Conservation (phyloP, 345 rosid species). For the Cardiospermum halicacabum region DNA sequence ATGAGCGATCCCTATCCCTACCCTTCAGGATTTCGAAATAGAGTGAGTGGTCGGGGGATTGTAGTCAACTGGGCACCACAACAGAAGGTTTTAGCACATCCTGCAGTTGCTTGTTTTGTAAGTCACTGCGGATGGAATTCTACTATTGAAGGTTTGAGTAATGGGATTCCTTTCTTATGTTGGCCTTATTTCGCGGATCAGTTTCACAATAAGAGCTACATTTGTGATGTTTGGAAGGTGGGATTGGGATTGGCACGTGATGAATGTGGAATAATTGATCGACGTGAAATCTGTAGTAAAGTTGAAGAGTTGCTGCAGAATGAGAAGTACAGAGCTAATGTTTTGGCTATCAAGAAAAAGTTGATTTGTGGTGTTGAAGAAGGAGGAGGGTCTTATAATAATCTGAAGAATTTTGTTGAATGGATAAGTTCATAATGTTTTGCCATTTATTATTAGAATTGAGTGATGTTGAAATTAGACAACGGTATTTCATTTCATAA, state of each 20-base stretch:
- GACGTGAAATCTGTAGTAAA: conserved; percentile 33
- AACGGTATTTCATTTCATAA: too few relatives aligned
- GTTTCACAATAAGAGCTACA: conserved; percentile 31
- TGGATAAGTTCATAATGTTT: conserved; percentile 21
- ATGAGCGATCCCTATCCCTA: background rate
- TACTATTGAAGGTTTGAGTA: conserved; percentile 43
- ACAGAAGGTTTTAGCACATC: conserved; percentile 24
- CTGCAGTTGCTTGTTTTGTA: conserved; percentile 37
- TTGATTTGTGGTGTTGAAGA: conserved; percentile 10
- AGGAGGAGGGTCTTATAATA: conserved; percentile 26
- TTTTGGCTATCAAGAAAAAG: conserved; percentile 23
- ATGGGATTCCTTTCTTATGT: conserved; percentile 50
- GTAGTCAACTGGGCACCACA: conserved; percentile 43
- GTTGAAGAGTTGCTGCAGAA: conserved; percentile 24
- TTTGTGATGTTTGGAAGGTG: conserved; percentile 40
- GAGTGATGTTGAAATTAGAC: too few relatives aligned
- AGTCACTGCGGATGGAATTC: conserved; percentile 72
- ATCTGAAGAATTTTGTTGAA: conserved; percentile 19
- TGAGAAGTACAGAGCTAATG: conserved; percentile 14
- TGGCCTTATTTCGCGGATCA: conserved; percentile 50
- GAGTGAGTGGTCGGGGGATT: conserved; percentile 3
- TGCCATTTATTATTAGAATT: too few relatives aligned
- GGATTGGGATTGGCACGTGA: conserved; percentile 37
- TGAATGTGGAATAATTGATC: conserved; percentile 18
- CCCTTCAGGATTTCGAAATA: conserved; percentile 6